These are phyloP conservation scores for Nemania sp. DNA, from an alignment of 2,329 filamentous ascomycete genomes.

Conservation along the genomic window DNA sequence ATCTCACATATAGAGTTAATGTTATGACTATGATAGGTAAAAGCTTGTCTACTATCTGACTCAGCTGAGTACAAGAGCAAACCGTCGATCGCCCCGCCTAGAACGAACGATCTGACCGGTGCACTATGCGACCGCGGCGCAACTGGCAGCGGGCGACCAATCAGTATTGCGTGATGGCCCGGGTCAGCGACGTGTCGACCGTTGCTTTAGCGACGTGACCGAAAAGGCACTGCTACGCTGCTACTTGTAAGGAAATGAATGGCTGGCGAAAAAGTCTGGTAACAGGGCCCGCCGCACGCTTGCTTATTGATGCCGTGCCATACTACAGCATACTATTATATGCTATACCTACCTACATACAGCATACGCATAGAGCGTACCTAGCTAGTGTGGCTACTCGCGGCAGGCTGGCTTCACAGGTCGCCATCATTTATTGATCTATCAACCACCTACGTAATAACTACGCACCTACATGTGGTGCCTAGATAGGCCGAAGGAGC, in stretches of 20 bases:
- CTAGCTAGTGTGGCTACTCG: too few species aligned
- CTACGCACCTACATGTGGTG: too few species aligned
- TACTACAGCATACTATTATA: too few species aligned
- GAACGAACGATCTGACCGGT: slow-evolving; percentile 1
- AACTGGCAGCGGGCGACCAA: slow-evolving; percentile 10
- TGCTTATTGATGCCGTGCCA: slow-evolving; percentile 3
- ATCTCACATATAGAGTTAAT: background rate
- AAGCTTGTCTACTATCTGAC: background rate
- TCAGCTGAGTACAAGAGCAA: background rate
- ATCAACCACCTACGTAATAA: too few species aligned
- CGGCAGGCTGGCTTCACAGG: too few species aligned
- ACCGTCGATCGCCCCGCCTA: background rate
- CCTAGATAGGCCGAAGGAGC: too few species aligned
- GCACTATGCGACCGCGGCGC: background rate
- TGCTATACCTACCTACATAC: too few species aligned
- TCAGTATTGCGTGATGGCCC: slow-evolving; percentile 2
- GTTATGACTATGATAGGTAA: background rate
- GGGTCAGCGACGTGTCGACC: slow-evolving; percentile 14
- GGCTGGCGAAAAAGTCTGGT: slow-evolving; percentile 16
- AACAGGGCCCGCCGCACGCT: background rate
- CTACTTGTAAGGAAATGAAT: slow-evolving; percentile 34
- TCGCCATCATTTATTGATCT: too few species aligned
- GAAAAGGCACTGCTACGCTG: slow-evolving; percentile 26
- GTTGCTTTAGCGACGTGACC: slow-evolving; percentile 28
- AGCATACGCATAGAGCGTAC: too few species aligned